Percentiles rank a stretch among this genome's conserved stretches.
Evolutionary conservation across 257 asterid genomes (phyloP).

Genomic region (Nicotiana otophora): DNA sequence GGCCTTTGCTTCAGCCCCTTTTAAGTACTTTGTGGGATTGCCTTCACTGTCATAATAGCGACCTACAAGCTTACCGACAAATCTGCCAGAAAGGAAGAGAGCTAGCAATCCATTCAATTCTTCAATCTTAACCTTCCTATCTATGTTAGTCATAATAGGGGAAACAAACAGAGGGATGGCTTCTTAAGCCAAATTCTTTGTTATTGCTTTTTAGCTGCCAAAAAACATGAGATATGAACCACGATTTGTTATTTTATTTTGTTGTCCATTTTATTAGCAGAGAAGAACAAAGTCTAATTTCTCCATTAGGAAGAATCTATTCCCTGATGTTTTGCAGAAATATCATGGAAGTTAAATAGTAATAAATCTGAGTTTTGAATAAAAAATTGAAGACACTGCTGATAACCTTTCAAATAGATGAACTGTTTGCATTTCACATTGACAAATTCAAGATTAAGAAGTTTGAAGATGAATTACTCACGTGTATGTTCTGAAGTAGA

Average conservation of each 20-base stretch:
- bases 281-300: too few relatives aligned
- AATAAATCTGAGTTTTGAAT: neutral
- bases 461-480: constrained; percentile 23
- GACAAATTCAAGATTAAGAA: neutral
- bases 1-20: constrained; percentile 87
- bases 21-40: constrained; percentile 71
- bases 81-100: constrained; percentile 31
- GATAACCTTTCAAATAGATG: neutral
- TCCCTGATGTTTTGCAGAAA: constrained; percentile 3
- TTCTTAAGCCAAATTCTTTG: neutral
- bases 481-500: constrained; percentile 72
- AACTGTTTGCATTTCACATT: neutral
- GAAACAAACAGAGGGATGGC: neutral
- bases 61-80: constrained; percentile 73
- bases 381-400: neutral
- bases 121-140: neutral
- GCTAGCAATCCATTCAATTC: neutral
- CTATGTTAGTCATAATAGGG: neutral
- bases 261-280: neutral
- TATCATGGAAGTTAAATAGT: neutral
- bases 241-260: neutral
- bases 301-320: neutral
- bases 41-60: constrained; percentile 74
- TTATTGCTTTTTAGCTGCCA: neutral
- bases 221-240: neutral